phyloP scores from a whole-genome alignment of 495 filamentous ascomycete species.

The Penicillium angulare region DNA sequence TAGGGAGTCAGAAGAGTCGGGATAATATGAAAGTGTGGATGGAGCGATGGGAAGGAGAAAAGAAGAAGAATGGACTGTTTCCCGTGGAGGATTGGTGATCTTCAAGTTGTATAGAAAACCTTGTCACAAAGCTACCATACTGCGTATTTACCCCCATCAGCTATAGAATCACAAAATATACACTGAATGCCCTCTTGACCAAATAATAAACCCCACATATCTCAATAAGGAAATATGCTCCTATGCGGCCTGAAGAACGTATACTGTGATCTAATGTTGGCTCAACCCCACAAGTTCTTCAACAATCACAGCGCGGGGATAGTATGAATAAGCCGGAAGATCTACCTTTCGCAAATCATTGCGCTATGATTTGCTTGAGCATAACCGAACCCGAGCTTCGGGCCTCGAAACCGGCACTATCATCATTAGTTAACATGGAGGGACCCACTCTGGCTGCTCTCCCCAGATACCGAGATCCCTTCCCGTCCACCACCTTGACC shows the following conservation, averaged over 20 bases:
- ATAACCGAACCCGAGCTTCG: neutral
- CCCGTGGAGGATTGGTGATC: slow-evolving; percentile 28
- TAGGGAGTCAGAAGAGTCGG: slow-evolving; percentile 66
- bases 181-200: too few species aligned
- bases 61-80: slow-evolving; percentile 75
- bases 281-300: neutral
- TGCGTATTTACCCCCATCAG: too few species aligned
- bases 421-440: neutral
- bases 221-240: neutral
- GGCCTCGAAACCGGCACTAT: slow-evolving; percentile 12
- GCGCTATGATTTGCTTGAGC: neutral
- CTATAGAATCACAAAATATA: too few species aligned
- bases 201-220: too few species aligned
- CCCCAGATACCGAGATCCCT: slow-evolving; percentile 33
- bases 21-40: slow-evolving; percentile 90
- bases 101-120: too few species aligned
- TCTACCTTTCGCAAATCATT: neutral
- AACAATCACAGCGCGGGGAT: neutral
- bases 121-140: too few species aligned
- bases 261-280: neutral
- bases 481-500: slow-evolving; percentile 28
- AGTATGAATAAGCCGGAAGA: neutral
- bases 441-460: neutral
- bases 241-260: too few species aligned
- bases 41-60: slow-evolving; percentile 83